A percentile compares a stretch with the other conserved stretches of the same genome.
Evolutionary conservation across 1,284 basidiomycete species (phyloP).

Genomic region (Xerocomus amazonicus): DNA sequence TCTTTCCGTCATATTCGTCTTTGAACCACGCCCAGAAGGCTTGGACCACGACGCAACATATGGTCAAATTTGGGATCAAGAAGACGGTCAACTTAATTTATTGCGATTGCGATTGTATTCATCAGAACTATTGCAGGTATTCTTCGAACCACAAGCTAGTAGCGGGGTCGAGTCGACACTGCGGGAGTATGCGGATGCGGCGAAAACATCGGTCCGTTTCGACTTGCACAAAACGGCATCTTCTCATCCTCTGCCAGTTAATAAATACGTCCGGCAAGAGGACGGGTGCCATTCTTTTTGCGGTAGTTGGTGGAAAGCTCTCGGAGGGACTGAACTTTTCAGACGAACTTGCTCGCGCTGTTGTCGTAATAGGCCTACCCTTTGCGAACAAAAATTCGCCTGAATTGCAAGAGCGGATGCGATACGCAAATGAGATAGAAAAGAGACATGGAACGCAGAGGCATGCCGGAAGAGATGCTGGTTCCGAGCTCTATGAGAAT

Average conservation of each 20-base stretch:
- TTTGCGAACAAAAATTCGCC: slow-evolving; percentile 91
- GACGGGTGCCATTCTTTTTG: slow-evolving; percentile 77
- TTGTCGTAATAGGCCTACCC: slow-evolving; percentile 88
- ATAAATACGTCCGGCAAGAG: slow-evolving; percentile 32
- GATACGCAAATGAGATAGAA: slow-evolving; percentile 68
- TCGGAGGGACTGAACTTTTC: slow-evolving; percentile 98
- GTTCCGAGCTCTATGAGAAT: slow-evolving; percentile 84
- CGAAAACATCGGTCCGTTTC: slow-evolving; percentile 39
- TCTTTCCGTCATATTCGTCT: slow-evolving; percentile 91
- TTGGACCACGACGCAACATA: slow-evolving; percentile 65
- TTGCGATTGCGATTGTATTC: too few relatives aligned
- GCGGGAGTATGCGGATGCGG: slow-evolving; percentile 69
- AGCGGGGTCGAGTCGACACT: slow-evolving; percentile 77
- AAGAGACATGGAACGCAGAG: slow-evolving; percentile 36
- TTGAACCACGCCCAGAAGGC: slow-evolving; percentile 62
- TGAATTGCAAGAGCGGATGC: slow-evolving; percentile 90
- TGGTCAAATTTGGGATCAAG: slow-evolving; percentile 64
- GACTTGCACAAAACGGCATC: not conserved
- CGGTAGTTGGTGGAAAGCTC: slow-evolving; percentile 95
- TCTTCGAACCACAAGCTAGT: slow-evolving; percentile 83
- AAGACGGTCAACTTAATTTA: slow-evolving; percentile 53
- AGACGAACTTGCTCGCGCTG: slow-evolving; percentile 84
- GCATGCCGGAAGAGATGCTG: slow-evolving; percentile 62
- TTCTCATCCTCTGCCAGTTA: slow-evolving; percentile 14
- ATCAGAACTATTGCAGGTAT: slow-evolving; percentile 51